phyloP scores from a whole-genome alignment of 2,329 filamentous ascomycete species.

The Boeremia lycopersici region DNA sequence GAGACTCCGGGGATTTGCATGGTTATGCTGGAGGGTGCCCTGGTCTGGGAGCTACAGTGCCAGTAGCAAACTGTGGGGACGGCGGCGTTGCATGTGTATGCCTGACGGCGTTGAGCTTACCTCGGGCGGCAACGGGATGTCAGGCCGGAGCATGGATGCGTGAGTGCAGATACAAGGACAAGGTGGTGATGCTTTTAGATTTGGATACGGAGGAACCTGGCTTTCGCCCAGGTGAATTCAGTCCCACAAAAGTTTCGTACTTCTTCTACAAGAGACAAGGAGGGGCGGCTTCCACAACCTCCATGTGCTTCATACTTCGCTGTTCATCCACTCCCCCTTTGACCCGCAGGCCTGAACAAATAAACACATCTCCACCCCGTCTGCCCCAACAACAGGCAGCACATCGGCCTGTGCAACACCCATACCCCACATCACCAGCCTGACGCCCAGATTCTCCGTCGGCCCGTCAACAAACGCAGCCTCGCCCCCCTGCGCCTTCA shows the following conservation, averaged over 20 bases:
- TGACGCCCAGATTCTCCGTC: slow-evolving; percentile 24
- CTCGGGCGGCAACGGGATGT: too few relatives aligned
- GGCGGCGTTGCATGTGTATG: too few relatives aligned
- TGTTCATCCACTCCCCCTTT: slow-evolving; percentile 22
- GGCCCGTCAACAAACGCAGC: slow-evolving; percentile 13
- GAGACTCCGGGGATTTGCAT: too few relatives aligned
- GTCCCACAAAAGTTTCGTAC: too few relatives aligned
- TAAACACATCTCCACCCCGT: slow-evolving; percentile 14
- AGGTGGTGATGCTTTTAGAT: background rate
- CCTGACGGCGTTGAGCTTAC: too few relatives aligned
- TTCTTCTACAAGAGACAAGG: too few relatives aligned
- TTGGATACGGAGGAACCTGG: too few relatives aligned
- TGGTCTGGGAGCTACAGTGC: too few relatives aligned
- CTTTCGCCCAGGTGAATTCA: too few relatives aligned
- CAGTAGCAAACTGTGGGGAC: too few relatives aligned
- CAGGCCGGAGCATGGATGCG: too few relatives aligned
- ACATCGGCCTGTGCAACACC: slow-evolving; percentile 25
- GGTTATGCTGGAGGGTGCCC: too few relatives aligned
- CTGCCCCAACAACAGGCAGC: slow-evolving; percentile 10
- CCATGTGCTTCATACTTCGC: background rate
- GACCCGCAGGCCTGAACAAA: slow-evolving; percentile 4
- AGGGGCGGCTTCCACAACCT: background rate
- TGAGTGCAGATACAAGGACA: background rate
- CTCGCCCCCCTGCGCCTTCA: slow-evolving; percentile 7
- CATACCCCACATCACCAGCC: slow-evolving; percentile 35